phyloP scores from a whole-genome alignment of 2,329 filamentous ascomycete genomes.

The Neonectria coccinea region DNA sequence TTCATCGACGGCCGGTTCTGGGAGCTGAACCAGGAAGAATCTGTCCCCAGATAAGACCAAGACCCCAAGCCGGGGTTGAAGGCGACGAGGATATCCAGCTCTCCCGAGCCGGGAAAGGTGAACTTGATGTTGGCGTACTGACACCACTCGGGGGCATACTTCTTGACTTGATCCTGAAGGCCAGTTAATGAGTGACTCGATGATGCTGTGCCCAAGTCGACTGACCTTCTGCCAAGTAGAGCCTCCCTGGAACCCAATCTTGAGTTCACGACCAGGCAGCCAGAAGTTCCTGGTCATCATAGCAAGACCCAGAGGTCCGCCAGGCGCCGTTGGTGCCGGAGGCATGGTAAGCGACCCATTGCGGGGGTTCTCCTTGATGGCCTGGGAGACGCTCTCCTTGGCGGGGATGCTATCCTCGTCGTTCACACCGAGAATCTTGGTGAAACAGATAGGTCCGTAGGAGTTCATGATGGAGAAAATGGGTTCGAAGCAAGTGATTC shows the following conservation, averaged over 20 bases:
- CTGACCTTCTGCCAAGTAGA: not conserved
- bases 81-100: constrained; percentile 16
- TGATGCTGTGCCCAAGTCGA: not conserved
- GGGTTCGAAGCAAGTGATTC: not conserved
- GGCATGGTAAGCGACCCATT: not conserved
- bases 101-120: constrained; percentile 19
- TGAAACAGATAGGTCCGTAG: not conserved
- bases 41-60: constrained; percentile 18
- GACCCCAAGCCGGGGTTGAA: not conserved
- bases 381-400: not conserved
- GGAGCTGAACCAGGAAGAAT: constrained; percentile 4
- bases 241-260: not conserved
- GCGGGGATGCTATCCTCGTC: not conserved
- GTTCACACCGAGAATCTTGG: not conserved
- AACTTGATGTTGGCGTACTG: constrained; percentile 25
- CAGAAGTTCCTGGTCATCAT: not conserved
- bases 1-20: constrained; percentile 22
- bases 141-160: constrained; percentile 10
- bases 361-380: not conserved
- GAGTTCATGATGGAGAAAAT: constrained; percentile 1
- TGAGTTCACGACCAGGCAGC: not conserved
- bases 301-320: not conserved
- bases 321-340: not conserved
- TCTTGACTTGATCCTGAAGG: not conserved
- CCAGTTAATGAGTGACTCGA: not conserved